Evolutionary conservation across 345 rosid genomes (phyloP).

Genomic region (Eutrema heterophyllum): DNA sequence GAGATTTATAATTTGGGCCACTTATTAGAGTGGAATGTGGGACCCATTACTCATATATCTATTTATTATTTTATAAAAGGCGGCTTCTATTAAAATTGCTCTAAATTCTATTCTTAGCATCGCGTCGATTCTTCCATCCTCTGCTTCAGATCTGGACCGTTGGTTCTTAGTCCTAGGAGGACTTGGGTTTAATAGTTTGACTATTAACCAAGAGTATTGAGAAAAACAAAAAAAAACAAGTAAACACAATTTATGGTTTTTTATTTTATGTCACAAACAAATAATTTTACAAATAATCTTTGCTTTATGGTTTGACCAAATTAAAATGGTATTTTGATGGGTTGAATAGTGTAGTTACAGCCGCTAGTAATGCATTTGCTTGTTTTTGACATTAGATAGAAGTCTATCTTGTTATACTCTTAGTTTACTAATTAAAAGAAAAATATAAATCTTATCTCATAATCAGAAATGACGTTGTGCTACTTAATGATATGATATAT

Average conservation of each 20-base stretch:
- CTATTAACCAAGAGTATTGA: slow-evolving; percentile 1
- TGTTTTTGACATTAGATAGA: slow-evolving; percentile 2
- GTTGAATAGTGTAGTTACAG: not conserved
- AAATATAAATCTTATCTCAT: not conserved
- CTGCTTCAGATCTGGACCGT: slow-evolving; percentile 5
- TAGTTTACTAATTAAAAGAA: not conserved
- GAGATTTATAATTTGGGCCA: slow-evolving; percentile 28
- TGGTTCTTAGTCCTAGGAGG: not conserved
- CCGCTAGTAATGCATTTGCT: slow-evolving; percentile 2
- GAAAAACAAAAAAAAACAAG: too few species aligned
- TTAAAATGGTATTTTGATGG: not conserved
- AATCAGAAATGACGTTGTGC: not conserved
- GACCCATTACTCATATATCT: not conserved
- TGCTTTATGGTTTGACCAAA: slow-evolving; percentile 14
- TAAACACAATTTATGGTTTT: not conserved
- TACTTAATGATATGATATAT: not conserved
- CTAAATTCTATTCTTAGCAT: not conserved
- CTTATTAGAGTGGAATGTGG: slow-evolving; percentile 19
- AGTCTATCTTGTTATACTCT: not conserved
- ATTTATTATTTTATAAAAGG: not conserved
- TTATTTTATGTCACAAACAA: not conserved
- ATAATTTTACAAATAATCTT: not conserved
- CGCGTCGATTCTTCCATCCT: not conserved
- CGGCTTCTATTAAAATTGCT: not conserved
- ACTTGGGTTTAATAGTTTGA: not conserved